Base-by-base conservation (phyloP, 306 rosid genomes). In the Corylus avellana region DNA sequence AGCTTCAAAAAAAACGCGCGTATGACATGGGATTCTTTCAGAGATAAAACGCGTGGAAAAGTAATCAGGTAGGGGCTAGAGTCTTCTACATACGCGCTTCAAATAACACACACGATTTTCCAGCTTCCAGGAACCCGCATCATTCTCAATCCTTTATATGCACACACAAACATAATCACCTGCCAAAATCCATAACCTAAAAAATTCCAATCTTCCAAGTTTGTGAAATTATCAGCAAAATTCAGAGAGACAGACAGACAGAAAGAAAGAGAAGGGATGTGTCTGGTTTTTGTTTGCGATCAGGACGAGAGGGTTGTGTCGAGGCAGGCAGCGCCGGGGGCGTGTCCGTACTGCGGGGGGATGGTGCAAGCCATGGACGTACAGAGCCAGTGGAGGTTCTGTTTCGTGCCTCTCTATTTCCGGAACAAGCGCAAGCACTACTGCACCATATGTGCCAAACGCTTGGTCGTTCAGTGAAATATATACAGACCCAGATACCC, bases 271-370 rank as follows among this genome's bases (percentile, higher is more conserved):
- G 32, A 64, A 16, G 48, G 62, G 88, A 92, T 91, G 98, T 95
- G 97, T 86, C 49, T 92, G n/a, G 96, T 95, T 73, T 95, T 92
- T 71, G 92, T 91, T 16, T 92, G 98, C 49, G 97, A 92, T 42
- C 73, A 92, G 68, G 87, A 91, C 5, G 92, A 94, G 79, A 83
- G 75, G 81, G 97, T 87, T 29, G 48, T 92, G 37, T 82, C 91
- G 3, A 89, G 97, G 85, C 93, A 95, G 51, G 37, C 86, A 51
- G 98, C 97, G 48, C 85, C 92, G 0, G 98, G 98, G 71, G 74
- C 85, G 0, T 92, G 98, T 57, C 94, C 98, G 9, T 85, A 71
- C 84, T 92, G 98, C 37, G 94, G 97, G 78, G 97, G 98, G 22
- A 77, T 76, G 85, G 77, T 94, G 8, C 98, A 91, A 58, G 97